Evolutionary conservation across 208 protist genomes (phyloP).

Genomic region (Polymyxa betae): DNA sequence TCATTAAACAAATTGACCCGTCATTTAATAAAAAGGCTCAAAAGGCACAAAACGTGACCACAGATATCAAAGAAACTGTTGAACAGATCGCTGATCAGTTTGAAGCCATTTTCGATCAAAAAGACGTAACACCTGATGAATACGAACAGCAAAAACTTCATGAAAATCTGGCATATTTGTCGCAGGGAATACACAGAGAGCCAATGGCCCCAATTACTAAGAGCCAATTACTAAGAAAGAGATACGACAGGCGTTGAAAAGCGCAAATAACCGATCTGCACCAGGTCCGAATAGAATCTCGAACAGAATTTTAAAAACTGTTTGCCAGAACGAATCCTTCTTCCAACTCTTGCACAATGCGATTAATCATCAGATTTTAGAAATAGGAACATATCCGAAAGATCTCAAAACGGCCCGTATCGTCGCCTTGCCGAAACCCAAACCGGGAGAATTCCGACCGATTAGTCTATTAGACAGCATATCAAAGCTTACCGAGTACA

Average conservation of each 20-base stretch:
- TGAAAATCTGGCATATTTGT: no score
- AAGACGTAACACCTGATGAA: no score
- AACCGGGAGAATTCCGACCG: slow-evolving; percentile 41
- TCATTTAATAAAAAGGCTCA: no score
- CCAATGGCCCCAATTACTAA: no score
- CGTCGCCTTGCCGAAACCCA: not conserved
- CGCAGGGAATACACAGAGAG: no score
- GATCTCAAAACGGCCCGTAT: not conserved
- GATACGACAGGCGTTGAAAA: not conserved
- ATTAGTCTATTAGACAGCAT: not conserved
- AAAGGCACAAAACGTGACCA: no score
- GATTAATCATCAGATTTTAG: not conserved
- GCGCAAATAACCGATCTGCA: not conserved
- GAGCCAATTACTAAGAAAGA: not conserved
- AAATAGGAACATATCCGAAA: not conserved
- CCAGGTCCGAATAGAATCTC: not conserved
- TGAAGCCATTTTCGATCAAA: no score
- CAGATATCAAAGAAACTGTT: no score
- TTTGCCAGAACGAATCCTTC: not conserved
- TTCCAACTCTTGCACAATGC: not conserved
- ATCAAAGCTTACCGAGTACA: not conserved
- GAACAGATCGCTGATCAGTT: no score
- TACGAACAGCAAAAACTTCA: no score
- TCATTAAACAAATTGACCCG: no score
- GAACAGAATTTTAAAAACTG: not conserved